Base-by-base conservation (phyloP, 371 early-diverging fungal species). In the Coemansia sp. region DNA sequence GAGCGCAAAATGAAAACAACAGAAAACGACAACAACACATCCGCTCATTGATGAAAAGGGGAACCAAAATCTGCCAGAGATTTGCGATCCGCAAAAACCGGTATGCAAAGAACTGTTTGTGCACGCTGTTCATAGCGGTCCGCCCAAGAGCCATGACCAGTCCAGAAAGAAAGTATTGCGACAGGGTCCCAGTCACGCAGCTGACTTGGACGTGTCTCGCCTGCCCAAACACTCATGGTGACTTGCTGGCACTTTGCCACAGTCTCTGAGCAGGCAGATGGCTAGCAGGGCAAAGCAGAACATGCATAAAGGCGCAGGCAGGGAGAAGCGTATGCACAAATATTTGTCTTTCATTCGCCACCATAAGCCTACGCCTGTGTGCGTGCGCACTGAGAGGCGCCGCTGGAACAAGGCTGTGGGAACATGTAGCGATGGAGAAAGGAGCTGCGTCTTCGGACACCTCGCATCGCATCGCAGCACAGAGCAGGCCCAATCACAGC, bases 1-100 rank as follows among this genome's bases (percentile, higher is more conserved):
- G 39, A 56, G 53, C 30, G 51, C 59, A 52, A 59, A 69, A 53
- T 42, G 47, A 44, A 64, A 64, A 58, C 47, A 37, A 55, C 57
- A 61, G 64, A 64, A 72, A 64, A 72, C 72, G 59, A 72, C 52
- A 73, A 73, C 73, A 73, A 59, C 51, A 68, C 30, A 7, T 20
- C 21, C 47, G n/a, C 33, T 47, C 64, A 54, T 63, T 63, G 64
- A 54, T 42, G 54, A 40, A 54, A 54, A 54, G 39, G 42, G 58
- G 33, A 51, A 52, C n/a, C 21, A 21, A 30, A 59, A 8, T 44
- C 44, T 44, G 58, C 23, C 59, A 26, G 52, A 21, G 70, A 69
- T 69, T 69, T 69, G 67, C 70, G 67, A 60, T 66, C 70, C 65
- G 54, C 26, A 54, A 54, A 54, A 54, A 48, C 48, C 48, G 48